These are phyloP conservation scores for Colletotrichum nymphaeae DNA, from an alignment of 2,329 filamentous ascomycete genomes.

Conservation along the genomic window DNA sequence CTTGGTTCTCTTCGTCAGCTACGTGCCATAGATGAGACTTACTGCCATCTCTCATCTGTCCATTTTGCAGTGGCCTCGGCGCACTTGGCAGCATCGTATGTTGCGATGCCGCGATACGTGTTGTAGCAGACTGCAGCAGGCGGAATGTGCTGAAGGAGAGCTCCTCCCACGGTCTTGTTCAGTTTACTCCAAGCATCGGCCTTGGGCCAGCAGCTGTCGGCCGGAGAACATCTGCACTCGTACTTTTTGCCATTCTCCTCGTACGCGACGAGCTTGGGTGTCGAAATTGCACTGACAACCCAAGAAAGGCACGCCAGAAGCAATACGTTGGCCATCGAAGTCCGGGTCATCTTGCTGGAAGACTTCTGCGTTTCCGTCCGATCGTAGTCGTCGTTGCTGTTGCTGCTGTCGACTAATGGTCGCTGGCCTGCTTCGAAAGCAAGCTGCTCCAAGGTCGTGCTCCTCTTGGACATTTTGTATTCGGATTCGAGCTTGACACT, in stretches of 20 bases:
- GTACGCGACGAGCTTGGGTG: conserved; percentile 10
- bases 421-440: not conserved
- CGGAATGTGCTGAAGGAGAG: conserved; percentile 59
- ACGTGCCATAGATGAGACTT: conserved; percentile 33
- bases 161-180: conserved; percentile 59
- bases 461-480: conserved; percentile 25
- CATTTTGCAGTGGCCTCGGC: conserved; percentile 45
- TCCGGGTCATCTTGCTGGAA: conserved; percentile 10
- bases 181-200: conserved; percentile 53
- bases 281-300: not conserved
- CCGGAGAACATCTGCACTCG: conserved; percentile 58
- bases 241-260: conserved; percentile 23
- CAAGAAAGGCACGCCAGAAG: not conserved
- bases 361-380: not conserved
- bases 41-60: conserved; percentile 51
- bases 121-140: conserved; percentile 58
- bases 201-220: conserved; percentile 62
- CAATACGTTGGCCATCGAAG: conserved; percentile 4
- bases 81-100: conserved; percentile 50
- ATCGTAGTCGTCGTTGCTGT: not conserved
- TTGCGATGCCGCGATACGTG: conserved; percentile 39
- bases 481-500: not conserved
- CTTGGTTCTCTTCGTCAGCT: not conserved
- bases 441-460: not conserved
- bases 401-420: not conserved